A percentile compares a stretch with the other conserved stretches of the same genome.
These are phyloP conservation scores for Imleria badia DNA, from an alignment of 768 basidiomycete species.

Conservation along the genomic window DNA sequence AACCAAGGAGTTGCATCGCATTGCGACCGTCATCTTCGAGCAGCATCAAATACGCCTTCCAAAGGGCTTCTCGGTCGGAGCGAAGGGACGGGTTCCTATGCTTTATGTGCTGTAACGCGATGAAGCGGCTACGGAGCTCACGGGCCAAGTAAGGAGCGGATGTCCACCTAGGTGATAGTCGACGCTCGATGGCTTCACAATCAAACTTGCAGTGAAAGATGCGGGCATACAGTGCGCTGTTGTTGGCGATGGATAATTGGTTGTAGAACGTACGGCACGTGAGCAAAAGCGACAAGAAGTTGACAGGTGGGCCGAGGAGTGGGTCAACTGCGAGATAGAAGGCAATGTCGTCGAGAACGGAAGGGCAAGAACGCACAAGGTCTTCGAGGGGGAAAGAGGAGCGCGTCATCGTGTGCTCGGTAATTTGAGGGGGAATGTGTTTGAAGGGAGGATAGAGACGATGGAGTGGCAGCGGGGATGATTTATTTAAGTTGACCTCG, in stretches of 20 bases:
- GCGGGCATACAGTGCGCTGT: conserved; percentile 41
- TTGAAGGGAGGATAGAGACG: conserved; percentile 3
- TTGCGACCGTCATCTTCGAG: conserved; percentile 53
- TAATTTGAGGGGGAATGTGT: neutral
- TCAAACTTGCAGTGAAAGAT: conserved; percentile 51
- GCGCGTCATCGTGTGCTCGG: neutral
- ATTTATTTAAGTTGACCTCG: conserved; percentile 28
- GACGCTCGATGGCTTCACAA: conserved; percentile 36
- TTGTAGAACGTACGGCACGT: conserved; percentile 38
- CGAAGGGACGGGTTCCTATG: conserved; percentile 10
- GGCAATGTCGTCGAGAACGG: conserved; percentile 41
- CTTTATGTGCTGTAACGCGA: conserved; percentile 43
- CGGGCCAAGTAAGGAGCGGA: conserved; percentile 37
- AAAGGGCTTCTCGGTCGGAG: conserved; percentile 43
- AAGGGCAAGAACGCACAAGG: conserved; percentile 15
- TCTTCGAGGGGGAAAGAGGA: conserved; percentile 18
- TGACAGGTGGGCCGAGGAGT: conserved; percentile 45
- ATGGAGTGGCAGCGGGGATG: conserved; percentile 13
- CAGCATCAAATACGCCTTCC: conserved; percentile 55
- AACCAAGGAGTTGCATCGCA: conserved; percentile 40
- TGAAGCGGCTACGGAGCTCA: conserved; percentile 46
- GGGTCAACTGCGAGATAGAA: conserved; percentile 38
- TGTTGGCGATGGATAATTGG: conserved; percentile 36
- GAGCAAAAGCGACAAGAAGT: conserved; percentile 39
- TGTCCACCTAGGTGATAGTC: conserved; percentile 38